Conservation (phyloP, 306 rosid genomes). For the Lablab purpureus region DNA sequence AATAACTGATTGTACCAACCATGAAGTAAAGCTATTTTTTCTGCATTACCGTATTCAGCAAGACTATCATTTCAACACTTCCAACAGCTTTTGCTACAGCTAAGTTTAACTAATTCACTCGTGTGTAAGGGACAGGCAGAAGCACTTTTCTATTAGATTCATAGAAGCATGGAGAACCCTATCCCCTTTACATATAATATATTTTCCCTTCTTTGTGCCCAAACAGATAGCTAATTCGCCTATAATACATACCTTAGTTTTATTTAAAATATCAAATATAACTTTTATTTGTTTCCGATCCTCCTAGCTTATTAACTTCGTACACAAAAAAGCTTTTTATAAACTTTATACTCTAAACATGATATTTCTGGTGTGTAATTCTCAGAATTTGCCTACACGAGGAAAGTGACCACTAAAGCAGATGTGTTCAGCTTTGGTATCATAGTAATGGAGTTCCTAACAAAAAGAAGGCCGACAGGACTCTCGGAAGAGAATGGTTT, state of each 20-base stretch:
- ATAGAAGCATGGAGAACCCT: constrained; percentile 1
- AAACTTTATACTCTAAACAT: constrained; percentile 35
- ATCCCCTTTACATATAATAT: constrained; percentile 14
- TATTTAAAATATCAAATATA: not conserved
- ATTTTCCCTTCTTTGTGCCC: not conserved
- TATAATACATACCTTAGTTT: not conserved
- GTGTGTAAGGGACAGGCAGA: not conserved
- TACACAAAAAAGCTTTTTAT: not conserved
- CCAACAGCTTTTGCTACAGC: not conserved
- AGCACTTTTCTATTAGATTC: not conserved
- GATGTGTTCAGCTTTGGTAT: constrained; percentile 88
- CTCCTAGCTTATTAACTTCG: not conserved
- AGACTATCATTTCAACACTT: not conserved
- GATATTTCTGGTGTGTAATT: constrained; percentile 43
- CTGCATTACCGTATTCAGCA: constrained; percentile 27
- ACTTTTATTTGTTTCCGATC: constrained; percentile 11
- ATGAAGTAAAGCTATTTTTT: constrained; percentile 5
- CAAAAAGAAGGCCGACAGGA: constrained; percentile 78
- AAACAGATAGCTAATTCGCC: not conserved
- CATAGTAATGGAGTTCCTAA: constrained; percentile 81
- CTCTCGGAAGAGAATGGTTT: constrained; percentile 63
- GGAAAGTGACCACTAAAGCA: constrained; percentile 74
- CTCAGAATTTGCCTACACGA: constrained; percentile 86
- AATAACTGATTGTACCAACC: constrained; percentile 4
- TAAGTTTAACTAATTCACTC: not conserved